These are phyloP conservation scores for Neonectria faginata DNA, from an alignment of 2,329 filamentous ascomycete species.

Conservation along the genomic window DNA sequence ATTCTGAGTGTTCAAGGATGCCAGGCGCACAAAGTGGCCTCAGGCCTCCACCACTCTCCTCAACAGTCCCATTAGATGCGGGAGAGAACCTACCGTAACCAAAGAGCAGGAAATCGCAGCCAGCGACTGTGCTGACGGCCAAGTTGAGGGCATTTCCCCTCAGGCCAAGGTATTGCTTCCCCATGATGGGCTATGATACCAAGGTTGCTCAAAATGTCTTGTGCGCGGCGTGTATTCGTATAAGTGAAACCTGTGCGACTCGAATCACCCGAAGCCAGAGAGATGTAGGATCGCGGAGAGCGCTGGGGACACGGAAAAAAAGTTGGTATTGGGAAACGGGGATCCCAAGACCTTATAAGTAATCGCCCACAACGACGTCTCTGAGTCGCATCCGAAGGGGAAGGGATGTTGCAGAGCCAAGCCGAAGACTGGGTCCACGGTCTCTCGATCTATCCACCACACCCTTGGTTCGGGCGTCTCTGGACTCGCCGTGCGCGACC, in stretches of 20 bases:
- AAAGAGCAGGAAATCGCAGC: conserved; percentile 76
- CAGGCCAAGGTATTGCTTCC: conserved; percentile 70
- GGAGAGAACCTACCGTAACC: conserved; percentile 60
- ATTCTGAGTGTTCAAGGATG: background rate
- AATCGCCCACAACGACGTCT: conserved; percentile 13
- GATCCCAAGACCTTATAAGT: conserved; percentile 32
- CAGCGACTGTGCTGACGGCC: conserved; percentile 77
- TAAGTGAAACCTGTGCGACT: conserved; percentile 20
- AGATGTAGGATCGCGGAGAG: background rate
- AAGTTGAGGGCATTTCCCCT: conserved; percentile 74
- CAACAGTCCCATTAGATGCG: background rate
- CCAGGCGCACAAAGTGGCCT: no score
- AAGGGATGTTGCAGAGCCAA: conserved; percentile 35
- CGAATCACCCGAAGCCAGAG: background rate
- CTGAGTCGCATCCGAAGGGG: conserved; percentile 16
- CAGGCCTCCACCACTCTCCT: no score
- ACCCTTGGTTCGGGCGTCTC: conserved; percentile 30
- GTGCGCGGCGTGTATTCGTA: background rate
- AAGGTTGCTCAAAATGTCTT: conserved; percentile 3
- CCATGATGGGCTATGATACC: conserved; percentile 39
- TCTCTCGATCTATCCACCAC: conserved; percentile 31
- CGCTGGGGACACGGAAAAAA: conserved; percentile 12
- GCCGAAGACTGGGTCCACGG: conserved; percentile 34
- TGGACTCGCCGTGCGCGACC: conserved; percentile 20
- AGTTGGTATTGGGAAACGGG: conserved; percentile 18